phyloP scores from a whole-genome alignment of 192 early-diverging fungal genomes.

The Pilaira anomala region DNA sequence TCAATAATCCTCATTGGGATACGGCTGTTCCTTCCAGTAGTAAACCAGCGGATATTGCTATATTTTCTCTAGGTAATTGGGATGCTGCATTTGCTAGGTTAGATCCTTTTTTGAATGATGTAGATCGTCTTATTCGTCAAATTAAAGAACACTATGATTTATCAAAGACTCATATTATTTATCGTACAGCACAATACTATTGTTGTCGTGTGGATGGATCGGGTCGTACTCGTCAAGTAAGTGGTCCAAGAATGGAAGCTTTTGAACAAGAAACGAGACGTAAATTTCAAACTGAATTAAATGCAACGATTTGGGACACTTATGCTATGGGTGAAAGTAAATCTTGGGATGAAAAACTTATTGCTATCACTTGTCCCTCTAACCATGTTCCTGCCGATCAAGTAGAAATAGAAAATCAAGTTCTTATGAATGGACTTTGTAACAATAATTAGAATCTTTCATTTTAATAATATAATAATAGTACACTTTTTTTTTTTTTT shows the following conservation, averaged over 20 bases:
- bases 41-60: slow-evolving; percentile 19
- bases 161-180: slow-evolving; percentile 22
- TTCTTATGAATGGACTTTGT: slow-evolving; percentile 41
- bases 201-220: slow-evolving; percentile 46
- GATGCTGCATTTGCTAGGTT: slow-evolving; percentile 43
- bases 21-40: slow-evolving; percentile 16
- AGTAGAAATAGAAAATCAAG: slow-evolving; percentile 50
- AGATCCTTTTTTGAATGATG: slow-evolving; percentile 24
- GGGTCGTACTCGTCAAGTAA: slow-evolving; percentile 21
- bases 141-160: slow-evolving; percentile 35
- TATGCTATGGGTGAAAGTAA: slow-evolving; percentile 34
- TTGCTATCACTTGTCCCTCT: slow-evolving; percentile 32
- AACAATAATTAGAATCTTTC: slow-evolving; percentile 4
- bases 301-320: slow-evolving; percentile 42
- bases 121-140: slow-evolving; percentile 24
- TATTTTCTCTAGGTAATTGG: slow-evolving; percentile 53
- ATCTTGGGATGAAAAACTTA: slow-evolving; percentile 30
- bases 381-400: slow-evolving; percentile 51
- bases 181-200: slow-evolving; percentile 51
- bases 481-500: neutral
- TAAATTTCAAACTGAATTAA: slow-evolving; percentile 27
- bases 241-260: slow-evolving; percentile 30
- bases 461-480: neutral
- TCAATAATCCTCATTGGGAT: slow-evolving; percentile 39
- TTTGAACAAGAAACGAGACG: slow-evolving; percentile 27